phyloP scores from a whole-genome alignment of 495 filamentous ascomycete genomes.

The Hypomontagnella submonticulosa region DNA sequence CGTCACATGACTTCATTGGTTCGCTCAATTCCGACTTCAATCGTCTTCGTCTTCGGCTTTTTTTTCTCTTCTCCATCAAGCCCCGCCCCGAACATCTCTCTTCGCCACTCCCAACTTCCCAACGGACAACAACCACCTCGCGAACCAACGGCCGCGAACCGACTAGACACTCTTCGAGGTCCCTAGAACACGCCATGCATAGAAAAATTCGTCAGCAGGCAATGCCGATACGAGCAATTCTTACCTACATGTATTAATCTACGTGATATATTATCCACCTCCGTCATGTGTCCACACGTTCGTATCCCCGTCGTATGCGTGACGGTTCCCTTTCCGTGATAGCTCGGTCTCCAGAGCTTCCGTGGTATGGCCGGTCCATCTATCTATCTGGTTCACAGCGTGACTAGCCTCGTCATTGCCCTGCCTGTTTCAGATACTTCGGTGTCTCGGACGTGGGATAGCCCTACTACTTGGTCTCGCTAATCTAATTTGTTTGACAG shows the following conservation, averaged over 20 bases:
- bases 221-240: conserved; percentile 18
- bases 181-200: conserved; percentile 11
- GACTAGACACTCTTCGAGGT: conserved; percentile 2
- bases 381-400: neutral
- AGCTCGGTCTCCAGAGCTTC: conserved; percentile 4
- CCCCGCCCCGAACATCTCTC: no score
- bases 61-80: neutral
- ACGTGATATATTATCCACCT: neutral
- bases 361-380: conserved; percentile 6
- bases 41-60: neutral
- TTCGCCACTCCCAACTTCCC: conserved; percentile 17
- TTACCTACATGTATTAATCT: neutral
- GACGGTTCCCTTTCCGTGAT: neutral
- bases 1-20: conserved; percentile 20
- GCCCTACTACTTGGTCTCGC: neutral
- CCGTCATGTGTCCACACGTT: neutral
- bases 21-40: conserved; percentile 38
- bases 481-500: conserved; percentile 6
- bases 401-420: conserved; percentile 8
- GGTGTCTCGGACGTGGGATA: conserved; percentile 7
- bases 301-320: neutral
- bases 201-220: conserved; percentile 9
- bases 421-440: conserved; percentile 16
- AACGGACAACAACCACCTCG: conserved; percentile 7
- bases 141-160: neutral